Conservation (phyloP, 1,284 basidiomycete genomes). For the Fistulina hepatica region DNA sequence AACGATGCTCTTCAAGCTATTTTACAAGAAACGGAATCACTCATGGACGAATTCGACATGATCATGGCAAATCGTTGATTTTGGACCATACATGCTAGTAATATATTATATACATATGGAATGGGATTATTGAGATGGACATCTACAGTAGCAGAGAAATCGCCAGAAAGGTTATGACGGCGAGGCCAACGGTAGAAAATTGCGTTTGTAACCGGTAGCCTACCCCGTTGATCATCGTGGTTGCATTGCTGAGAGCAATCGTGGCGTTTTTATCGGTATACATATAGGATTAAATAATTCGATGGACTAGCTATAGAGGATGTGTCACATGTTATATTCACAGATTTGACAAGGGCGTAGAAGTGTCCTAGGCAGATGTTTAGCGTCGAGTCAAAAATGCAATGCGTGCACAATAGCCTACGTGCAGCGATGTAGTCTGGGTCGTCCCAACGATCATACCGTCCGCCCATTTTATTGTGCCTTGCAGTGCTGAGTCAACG, state of each 20-base stretch:
- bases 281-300: too few species aligned
- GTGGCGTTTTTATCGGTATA: too few species aligned
- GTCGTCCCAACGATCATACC: constrained; percentile 66
- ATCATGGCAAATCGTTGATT: too few species aligned
- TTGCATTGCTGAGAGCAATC: constrained; percentile 44
- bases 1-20: constrained; percentile 40
- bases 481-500: constrained; percentile 42
- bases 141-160: too few species aligned
- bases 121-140: too few species aligned
- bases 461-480: constrained; percentile 69
- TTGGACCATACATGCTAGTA: too few species aligned
- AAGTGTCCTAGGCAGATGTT: constrained; percentile 36
- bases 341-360: constrained; percentile 44
- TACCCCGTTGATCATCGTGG: constrained; percentile 36
- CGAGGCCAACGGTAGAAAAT: too few species aligned
- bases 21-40: constrained; percentile 38
- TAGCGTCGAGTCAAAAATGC: too few species aligned
- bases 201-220: too few species aligned
- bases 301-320: too few species aligned
- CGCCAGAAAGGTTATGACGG: too few species aligned
- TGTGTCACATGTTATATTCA: constrained; percentile 53
- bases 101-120: too few species aligned
- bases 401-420: constrained; percentile 16
- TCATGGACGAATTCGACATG: constrained; percentile 50
- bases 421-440: constrained; percentile 59